Conservation (phyloP, 805 yeast species). For the Ogataea methanolica region DNA sequence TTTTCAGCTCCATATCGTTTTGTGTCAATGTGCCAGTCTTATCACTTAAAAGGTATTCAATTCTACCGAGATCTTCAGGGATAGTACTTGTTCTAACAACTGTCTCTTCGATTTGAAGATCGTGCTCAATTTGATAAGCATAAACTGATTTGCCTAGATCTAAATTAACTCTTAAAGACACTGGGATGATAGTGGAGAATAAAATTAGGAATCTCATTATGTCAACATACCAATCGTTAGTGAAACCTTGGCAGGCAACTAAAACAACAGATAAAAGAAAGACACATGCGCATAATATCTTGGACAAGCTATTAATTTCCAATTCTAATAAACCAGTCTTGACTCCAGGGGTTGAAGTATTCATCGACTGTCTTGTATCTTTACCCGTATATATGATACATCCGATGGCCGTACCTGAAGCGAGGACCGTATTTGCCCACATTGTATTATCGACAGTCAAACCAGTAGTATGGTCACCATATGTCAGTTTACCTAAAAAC, state of each 20-base stretch:
- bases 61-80: constrained; percentile 96
- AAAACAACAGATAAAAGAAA: constrained; percentile 69
- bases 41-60: constrained; percentile 87
- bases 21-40: constrained; percentile 98
- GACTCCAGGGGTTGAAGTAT: constrained; percentile 81
- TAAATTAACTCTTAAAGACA: constrained; percentile 86
- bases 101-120: constrained; percentile 72
- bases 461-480: constrained; percentile 55
- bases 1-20: constrained; percentile 95
- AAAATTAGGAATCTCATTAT: constrained; percentile 85
- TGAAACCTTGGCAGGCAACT: constrained; percentile 77
- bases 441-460: constrained; percentile 84
- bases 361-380: constrained; percentile 93
- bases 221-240: constrained; percentile 79
- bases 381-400: constrained; percentile 85
- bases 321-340: constrained; percentile 86
- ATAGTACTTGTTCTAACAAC: constrained; percentile 96
- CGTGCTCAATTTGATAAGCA: constrained; percentile 93
- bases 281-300: constrained; percentile 83
- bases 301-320: constrained; percentile 85
- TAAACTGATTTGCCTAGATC: constrained; percentile 96
- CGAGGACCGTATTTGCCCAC: constrained; percentile 98
- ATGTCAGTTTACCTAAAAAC: constrained; percentile 70
- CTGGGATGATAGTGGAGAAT: constrained; percentile 95
- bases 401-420: constrained; percentile 89